Evolutionary conservation across 805 yeast species (phyloP), one percentile per base, ranked within the genome.

Genomic region (Wickerhamia fluorescens): DNA sequence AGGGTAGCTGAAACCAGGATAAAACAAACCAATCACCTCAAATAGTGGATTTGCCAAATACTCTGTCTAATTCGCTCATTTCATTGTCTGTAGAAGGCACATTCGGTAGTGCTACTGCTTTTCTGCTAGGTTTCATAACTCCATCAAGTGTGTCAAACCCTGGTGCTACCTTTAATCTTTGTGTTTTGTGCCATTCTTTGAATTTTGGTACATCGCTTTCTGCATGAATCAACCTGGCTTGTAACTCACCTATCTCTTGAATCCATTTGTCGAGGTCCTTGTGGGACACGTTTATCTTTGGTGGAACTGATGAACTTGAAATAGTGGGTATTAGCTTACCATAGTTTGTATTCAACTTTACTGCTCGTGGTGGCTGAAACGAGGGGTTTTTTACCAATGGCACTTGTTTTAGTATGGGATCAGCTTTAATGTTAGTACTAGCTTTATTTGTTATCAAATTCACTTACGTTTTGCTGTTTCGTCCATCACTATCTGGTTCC

Each of bases 371-470:
- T 1, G 76, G 71, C 31, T 61, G 66, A 36, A 53, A 63, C 15
- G 55, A 53, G 3, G 76, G 79, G 33, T 75, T 71, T 21, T 67
- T 56, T 10, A 72, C 65, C 22, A 75, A 58, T 0, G 82, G 81
- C 0, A 75, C 66, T 36, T 73, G 75, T 20, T 66, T 56, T 5
- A 74, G 54, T 9, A 68, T 36, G 0, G 71, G 61, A 36, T 73
- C 74, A 15, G 67, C 73, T 68, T 22, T 5, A 12, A 9, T 5
- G 38, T 36, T 30, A 36, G 40, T 38, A 19, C 8, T 11, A 13
- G 8, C 15, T 9, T 14, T 22, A 12, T 15, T 18, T 16, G 12
- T 21, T 12, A 10, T 25, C 10, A n/a, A 12, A n/a, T 14, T 8
- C 23, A 42, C 50, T 16, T 39, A 44, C 49, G 45, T 22, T 24